Base-by-base conservation (phyloP, 2,329 filamentous ascomycete species). In the Lizonia empirigonia region DNA sequence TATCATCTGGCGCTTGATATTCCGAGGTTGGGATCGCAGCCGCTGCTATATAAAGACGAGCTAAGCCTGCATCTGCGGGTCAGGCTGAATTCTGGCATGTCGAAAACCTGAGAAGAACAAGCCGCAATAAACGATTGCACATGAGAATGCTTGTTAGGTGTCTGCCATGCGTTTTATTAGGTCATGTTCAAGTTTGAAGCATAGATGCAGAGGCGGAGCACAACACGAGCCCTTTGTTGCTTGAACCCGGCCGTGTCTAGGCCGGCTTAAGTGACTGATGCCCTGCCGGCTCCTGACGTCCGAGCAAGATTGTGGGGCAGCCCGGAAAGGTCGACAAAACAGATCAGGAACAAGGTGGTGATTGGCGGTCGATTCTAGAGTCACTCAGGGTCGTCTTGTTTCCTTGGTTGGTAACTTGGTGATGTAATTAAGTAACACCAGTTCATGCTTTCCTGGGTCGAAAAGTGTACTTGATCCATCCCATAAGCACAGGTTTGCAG, bases 31-130 rank as follows among this genome's bases (percentile, higher is more conserved):
- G 46, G 23, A 30, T 15, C 19, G 22, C 30, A 56, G 36, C 48
- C 35, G 41, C 39, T 24, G 48, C 55, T 59, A 60, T 57, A 60
- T 55, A 60, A 56, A 57, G 57, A 49, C 39, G 9, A 26, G 49
- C 50, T 55, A 56, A 60, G 55, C 44, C 32, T 40, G 15, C 41
- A n/a, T 39, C 22, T 41, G 40, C 29, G 35, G 33, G 16, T 23
- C 19, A n/a, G 37, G 7, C 42, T 15, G 13, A 42, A 38, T 52
- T 15, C 42, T 38, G 7, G 9, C 18, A 38, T 42, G 34, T 23
- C 37, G 33, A 22, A 26, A 18, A 22, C 20, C 32, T 26, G 19
- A 20, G 23, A 16, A 36, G 33, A 42, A 26, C 37, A 47, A 41
- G 36, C 24, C 41, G 41, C 35, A 27, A 36, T 13, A 46, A 44